Base-by-base conservation (phyloP, 148 eudicot species). In the Chenopodium album region DNA sequence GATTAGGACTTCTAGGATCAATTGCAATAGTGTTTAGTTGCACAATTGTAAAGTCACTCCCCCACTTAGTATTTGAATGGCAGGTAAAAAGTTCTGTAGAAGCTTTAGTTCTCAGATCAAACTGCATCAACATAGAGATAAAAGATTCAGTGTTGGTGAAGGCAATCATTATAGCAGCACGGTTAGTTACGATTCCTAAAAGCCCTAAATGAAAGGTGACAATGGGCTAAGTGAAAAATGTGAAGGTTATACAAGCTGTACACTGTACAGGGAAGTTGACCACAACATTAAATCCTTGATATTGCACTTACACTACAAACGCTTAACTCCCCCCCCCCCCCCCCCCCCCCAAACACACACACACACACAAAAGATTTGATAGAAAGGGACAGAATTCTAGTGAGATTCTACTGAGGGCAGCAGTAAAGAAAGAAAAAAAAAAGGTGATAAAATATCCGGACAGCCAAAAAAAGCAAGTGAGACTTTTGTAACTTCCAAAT, bases 71-170 rank as follows among this genome's bases (percentile, higher is more conserved):
- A 54, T 84, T 37, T 64, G 95, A 87, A 75, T 85, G 88, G 83
- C 99, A 96, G 80, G 91, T 91, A 82, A 96, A 94, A 74, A 93
- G 98, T 72, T 90, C 75, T 28, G 95, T 94, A 69, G 89, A 90
- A 84, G 89, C 85, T 85, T 87, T 86, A 80, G 90, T 89, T 86
- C 99, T 94, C 83, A 96, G 90, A 87, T 96, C 99, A 89, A 96
- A 90, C 99, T 96, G 94, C 75, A 34, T 79, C 29, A 88, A 84
- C 50, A 78, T 23, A 82, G 65, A 75, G 48, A 78, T 79, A 65
- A 83, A 82, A 84, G 77, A 44, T 41, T 79, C 29, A 65, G 37
- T 63, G 32, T 28, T n/a, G 29, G 71, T 52, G 65, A 12, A 7
- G 37, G 28, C 62, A 75, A 54, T 34, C 54, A 62, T 37, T 62